These are phyloP conservation scores for Penicillium sp. DNA, from an alignment of 2,329 filamentous ascomycete species.

Conservation along the genomic window DNA sequence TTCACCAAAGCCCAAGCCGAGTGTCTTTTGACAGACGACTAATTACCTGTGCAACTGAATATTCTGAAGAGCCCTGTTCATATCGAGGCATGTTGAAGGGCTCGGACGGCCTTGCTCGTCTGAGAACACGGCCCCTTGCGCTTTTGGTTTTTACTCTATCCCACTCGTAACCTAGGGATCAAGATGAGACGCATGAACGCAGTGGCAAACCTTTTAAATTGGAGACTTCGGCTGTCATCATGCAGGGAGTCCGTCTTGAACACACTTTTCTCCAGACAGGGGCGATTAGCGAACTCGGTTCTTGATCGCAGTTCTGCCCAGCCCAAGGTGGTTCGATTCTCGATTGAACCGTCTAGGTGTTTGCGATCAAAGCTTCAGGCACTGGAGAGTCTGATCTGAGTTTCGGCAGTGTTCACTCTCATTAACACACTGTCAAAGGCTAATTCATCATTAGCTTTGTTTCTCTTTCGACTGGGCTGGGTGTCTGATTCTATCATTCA, in stretches of 20 bases:
- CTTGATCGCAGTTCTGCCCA: constrained; percentile 8
- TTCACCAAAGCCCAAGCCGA: too few species aligned
- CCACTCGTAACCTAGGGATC: constrained; percentile 6
- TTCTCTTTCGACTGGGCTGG: too few species aligned
- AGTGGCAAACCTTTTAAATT: constrained; percentile 11
- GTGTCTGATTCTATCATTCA: too few species aligned
- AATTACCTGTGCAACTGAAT: too few species aligned
- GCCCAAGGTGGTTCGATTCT: constrained; percentile 8
- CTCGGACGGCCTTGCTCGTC: constrained; percentile 2
- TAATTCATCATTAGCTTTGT: too few species aligned
- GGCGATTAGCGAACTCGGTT: constrained; percentile 14
- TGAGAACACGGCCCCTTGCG: constrained; percentile 17
- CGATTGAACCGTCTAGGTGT: constrained; percentile 5
- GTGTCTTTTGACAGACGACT: too few species aligned
- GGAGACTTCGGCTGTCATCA: constrained; percentile 14
- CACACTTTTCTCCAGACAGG: constrained; percentile 10
- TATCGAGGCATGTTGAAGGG: neutral
- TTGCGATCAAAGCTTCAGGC: neutral
- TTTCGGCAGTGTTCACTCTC: neutral
- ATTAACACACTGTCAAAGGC: too few species aligned
- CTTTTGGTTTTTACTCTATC: constrained; percentile 9
- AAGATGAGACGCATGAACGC: constrained; percentile 11
- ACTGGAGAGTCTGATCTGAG: neutral
- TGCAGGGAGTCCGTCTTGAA: constrained; percentile 13
- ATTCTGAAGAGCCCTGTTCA: neutral